phyloP scores from a whole-genome alignment of 1,139 yeast species.

The Protomyces macrosporus region DNA sequence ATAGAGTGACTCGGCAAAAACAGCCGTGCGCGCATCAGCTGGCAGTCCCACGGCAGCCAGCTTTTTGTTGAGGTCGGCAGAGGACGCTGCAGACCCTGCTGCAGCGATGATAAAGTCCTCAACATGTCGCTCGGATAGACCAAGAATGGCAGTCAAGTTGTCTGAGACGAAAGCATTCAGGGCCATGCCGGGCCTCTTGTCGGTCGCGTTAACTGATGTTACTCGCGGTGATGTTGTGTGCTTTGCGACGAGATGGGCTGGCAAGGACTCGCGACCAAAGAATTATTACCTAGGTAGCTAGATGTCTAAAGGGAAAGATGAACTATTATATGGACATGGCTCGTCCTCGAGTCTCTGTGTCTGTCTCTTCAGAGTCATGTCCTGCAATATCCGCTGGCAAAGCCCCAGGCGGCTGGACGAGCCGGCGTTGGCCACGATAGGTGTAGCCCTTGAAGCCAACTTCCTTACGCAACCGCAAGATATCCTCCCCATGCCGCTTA shows the following conservation, averaged over 20 bases:
- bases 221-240: not conserved
- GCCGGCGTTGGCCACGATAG: slow-evolving; percentile 1
- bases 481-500: slow-evolving; percentile 9
- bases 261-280: not conserved
- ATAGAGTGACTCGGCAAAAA: slow-evolving; percentile 36
- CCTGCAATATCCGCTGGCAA: not conserved
- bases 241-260: not conserved
- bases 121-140: slow-evolving; percentile 27
- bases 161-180: slow-evolving; percentile 24
- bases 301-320: not conserved
- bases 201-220: not conserved
- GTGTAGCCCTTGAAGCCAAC: slow-evolving; percentile 27
- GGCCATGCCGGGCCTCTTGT: slow-evolving; percentile 13
- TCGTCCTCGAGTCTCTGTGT: not conserved
- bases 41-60: slow-evolving; percentile 37
- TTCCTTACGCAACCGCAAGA: slow-evolving; percentile 23
- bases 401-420: not conserved
- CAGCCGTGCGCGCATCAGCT: slow-evolving; percentile 30
- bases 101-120: slow-evolving; percentile 28
- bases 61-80: slow-evolving; percentile 31
- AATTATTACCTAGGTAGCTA: not conserved
- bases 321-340: slow-evolving; percentile 11
- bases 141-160: slow-evolving; percentile 19
- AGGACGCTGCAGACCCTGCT: slow-evolving; percentile 18
- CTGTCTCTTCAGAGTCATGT: not conserved